A percentile compares a stretch with the other conserved stretches of the same genome.
Evolutionary conservation across 306 rosid genomes (phyloP).

Genomic region (Aeschynomene evenia): DNA sequence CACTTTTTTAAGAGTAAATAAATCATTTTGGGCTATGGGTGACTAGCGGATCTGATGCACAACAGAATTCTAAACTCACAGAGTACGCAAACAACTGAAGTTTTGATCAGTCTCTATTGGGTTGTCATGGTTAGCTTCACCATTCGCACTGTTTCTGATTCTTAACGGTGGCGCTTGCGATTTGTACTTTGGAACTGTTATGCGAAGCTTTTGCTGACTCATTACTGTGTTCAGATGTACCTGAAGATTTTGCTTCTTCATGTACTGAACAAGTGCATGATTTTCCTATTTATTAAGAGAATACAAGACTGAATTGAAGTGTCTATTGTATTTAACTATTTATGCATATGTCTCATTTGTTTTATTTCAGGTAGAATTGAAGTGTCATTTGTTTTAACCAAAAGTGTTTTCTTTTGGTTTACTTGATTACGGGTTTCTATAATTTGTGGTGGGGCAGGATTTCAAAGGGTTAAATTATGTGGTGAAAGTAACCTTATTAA

Average conservation of each 20-base stretch:
- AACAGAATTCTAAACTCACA: neutral
- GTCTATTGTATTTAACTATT: no score
- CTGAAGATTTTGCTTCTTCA: constrained; percentile 17
- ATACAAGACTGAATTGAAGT: neutral
- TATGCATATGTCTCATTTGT: no score
- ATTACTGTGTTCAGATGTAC: constrained; percentile 1
- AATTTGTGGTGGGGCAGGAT: neutral
- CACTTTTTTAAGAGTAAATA: neutral
- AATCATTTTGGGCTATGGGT: neutral
- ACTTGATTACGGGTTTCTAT: neutral
- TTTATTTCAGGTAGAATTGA: neutral
- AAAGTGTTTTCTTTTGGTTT: neutral
- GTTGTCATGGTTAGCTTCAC: neutral
- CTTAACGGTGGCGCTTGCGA: neutral
- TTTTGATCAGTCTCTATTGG: constrained; percentile 5
- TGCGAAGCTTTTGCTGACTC: neutral
- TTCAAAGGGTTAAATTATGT: neutral
- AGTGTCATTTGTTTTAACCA: no score
- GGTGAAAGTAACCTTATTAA: neutral
- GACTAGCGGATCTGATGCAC: constrained; percentile 28
- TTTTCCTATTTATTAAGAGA: neutral
- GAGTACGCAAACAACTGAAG: neutral
- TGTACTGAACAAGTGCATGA: neutral
- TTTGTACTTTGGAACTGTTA: constrained; percentile 10
- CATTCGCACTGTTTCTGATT: constrained; percentile 13